phyloP scores from a whole-genome alignment of 768 basidiomycete genomes.

The Lactifluus echinatus region DNA sequence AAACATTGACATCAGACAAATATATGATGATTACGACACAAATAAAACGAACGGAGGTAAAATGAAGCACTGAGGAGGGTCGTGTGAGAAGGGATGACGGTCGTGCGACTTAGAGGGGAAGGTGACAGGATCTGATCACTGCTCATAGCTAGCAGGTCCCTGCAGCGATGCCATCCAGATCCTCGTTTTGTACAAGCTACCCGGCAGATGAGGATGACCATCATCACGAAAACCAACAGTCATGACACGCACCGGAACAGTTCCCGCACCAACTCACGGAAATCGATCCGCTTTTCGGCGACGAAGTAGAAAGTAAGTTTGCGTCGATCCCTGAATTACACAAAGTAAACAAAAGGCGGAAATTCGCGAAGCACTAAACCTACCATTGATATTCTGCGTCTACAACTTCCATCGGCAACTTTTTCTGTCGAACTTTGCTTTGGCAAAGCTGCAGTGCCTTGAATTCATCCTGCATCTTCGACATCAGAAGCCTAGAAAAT shows the following conservation, averaged over 20 bases:
- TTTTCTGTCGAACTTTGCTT: conserved; percentile 87
- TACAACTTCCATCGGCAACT: conserved; percentile 96
- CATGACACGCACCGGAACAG: conserved; percentile 62
- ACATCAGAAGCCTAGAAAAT: conserved; percentile 50
- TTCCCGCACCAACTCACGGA: conserved; percentile 92
- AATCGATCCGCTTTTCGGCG: conserved; percentile 92
- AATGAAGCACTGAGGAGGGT: neutral
- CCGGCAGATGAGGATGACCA: neutral
- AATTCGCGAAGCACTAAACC: conserved; percentile 22
- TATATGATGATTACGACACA: conserved; percentile 11
- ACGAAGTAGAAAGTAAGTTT: conserved; percentile 98
- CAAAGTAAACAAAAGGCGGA: neutral
- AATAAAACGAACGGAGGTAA: neutral
- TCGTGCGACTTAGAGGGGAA: neutral
- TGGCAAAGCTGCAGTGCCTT: conserved; percentile 89
- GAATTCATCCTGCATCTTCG: conserved; percentile 84
- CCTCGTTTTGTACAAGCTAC: conserved; percentile 82
- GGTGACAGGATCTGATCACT: conserved; percentile 25
- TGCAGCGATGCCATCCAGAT: conserved; percentile 92
- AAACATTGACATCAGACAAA: neutral
- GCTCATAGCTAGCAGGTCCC: conserved; percentile 36
- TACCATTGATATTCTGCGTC: conserved; percentile 99
- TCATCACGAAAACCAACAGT: neutral
- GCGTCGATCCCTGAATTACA: conserved; percentile 75
- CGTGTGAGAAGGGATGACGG: neutral